Evolutionary conservation across 257 asterid genomes (phyloP), one percentile per base, ranked within the genome.

Genomic region (Nicotiana knightiana): DNA sequence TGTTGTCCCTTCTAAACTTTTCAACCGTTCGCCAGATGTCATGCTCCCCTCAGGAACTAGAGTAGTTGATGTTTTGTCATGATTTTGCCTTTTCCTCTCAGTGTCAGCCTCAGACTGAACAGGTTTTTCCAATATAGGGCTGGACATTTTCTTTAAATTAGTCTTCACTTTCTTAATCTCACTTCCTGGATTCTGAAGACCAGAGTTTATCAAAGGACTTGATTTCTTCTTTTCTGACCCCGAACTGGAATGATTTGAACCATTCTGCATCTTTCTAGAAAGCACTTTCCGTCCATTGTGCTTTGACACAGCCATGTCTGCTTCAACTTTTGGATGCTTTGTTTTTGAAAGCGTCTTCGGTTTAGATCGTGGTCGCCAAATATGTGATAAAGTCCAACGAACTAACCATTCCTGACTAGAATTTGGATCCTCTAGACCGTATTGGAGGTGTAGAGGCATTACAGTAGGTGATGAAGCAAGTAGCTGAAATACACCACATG

Each of bases 321-420:
- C 73, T 84, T 84, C 88, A 82, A 28, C 70, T 18, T 51, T 77
- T 61, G 63, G 78, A 77, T 54, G 76, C 64, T 87, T 87, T 30
- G 67, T 70, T 61, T 53, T 67, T 28, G 77, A 28, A 76, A 48
- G 75, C 54, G 76, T 73, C 64, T 85, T 86, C 16, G 33, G 82
- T 84, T 79, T 77, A 51, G 85, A 55, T 59, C 55, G 61, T 54
- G 86, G 83, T 54, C 64, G 84, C 92, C 93, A 88, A 82, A 86
- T 77, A 73, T 83, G 88, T 64, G 88, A 86, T 46, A 55, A 46
- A 53, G 94, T 87, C 97, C 97, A 92, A 17, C 97, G 89, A 68
- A 77, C 81, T 58, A 92, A 86, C 97, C 97, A 92, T 77, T 79
- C 57, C 90, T 91, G 84, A 57, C 91, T 86, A 75, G 92, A 87